Evolutionary conservation across 148 eudicot species (phyloP).

Genomic region (Diospyros lotus): DNA sequence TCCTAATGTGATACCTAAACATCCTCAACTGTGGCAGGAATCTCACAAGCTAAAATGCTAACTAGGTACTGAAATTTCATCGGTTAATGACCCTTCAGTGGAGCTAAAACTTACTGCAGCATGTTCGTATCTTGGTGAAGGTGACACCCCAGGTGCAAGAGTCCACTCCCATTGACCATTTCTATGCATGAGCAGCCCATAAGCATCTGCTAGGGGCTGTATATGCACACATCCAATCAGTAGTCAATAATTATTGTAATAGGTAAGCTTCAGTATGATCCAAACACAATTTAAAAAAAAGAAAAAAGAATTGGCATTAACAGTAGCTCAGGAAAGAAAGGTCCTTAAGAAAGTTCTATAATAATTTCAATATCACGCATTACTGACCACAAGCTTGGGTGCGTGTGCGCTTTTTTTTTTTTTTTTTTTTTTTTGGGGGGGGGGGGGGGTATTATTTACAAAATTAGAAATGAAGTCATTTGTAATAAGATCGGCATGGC

Average conservation of each 20-base stretch:
- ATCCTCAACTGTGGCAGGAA: neutral
- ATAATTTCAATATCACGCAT: neutral
- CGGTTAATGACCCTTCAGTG: too few relatives aligned
- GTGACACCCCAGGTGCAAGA: constrained; percentile 98
- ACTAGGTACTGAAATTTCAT: too few relatives aligned
- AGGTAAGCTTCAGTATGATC: neutral
- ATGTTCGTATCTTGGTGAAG: constrained; percentile 93
- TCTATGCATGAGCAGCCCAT: constrained; percentile 95
- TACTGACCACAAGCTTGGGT: neutral
- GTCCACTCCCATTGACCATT: constrained; percentile 99
- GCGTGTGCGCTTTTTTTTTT: neutral
- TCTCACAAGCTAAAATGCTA: neutral
- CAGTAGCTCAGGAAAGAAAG: neutral
- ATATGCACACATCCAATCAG: constrained; percentile 25
- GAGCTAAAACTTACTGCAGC: constrained; percentile 70
- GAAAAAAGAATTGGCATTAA: neutral
- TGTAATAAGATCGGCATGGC: too few relatives aligned
- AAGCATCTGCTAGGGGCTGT: constrained; percentile 96
- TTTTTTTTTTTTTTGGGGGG: neutral
- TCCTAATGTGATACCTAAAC: neutral
- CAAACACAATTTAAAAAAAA: neutral
- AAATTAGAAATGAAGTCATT: too few relatives aligned
- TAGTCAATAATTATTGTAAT: neutral
- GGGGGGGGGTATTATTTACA: too few relatives aligned
- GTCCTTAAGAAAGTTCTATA: neutral